Base-by-base conservation (phyloP, 1,139 yeast genomes). In the Yamadazyma pseudoaaseri region DNA sequence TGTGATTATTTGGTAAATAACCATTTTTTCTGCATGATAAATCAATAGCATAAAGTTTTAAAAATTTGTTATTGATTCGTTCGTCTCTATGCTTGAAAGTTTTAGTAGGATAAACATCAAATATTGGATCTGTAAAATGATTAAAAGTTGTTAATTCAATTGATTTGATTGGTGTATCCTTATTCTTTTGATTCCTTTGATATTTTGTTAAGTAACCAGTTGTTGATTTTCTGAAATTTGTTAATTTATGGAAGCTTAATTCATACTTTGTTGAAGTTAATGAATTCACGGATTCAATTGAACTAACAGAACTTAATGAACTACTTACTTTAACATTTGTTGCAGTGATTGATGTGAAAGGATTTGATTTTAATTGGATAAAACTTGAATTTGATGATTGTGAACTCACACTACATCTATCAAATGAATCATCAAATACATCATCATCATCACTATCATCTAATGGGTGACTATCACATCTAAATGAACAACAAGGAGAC, bases 1-100 rank as follows among this genome's bases (percentile, higher is more conserved):
- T 45, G 31, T 55, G 60, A 2, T 62, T 39, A 30, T 57, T 51
- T 2, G 69, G 66, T 9, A 67, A 45, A 0, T 56, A 45, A 3
- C 60, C 61, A 8, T 44, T 44, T 4, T 15, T 16, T 30, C 75
- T 52, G 4, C 72, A 62, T 15, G 56, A 52, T 43, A 52, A 66
- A 47, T 74, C 78, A 26, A 65, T 52, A 4, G 81, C 74, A 43
- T 74, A 76, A 23, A 70, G 51, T 26, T 69, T 52, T 20, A 76
- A 56, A 36, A 74, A 75, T 6, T 53, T 48, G 18, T 74, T 49
- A 43, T 74, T 75, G 18, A 72, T 56, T 26, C 81, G 55, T 27
- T 62, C 66, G 38, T 74, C 79, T 40, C 81, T 54, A 29, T 63
- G 57, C 36, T 57, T 63, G 42, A 55, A 58, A 3, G 51, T 24